A percentile compares a stretch with the other conserved stretches of the same genome.
phyloP scores from a whole-genome alignment of 331 rosid genomes.

The Phaseolus coccineus region DNA sequence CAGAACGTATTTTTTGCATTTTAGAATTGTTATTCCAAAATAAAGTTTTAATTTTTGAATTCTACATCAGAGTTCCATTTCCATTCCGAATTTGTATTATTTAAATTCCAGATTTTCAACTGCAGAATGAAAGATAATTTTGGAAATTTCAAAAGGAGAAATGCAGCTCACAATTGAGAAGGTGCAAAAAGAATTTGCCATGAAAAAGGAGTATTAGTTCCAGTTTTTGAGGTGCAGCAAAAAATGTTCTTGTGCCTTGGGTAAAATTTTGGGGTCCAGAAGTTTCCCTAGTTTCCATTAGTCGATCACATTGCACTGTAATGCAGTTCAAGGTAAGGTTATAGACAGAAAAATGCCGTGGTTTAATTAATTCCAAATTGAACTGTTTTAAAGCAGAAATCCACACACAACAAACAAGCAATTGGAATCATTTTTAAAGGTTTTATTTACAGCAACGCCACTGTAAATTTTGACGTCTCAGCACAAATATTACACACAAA shows the following conservation, averaged over 20 bases:
- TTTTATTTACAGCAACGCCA: neutral
- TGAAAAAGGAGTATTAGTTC: too few species aligned
- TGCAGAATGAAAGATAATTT: too few species aligned
- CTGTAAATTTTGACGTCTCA: constrained; percentile 14
- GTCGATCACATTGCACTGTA: neutral
- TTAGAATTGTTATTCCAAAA: too few species aligned
- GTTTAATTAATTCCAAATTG: neutral
- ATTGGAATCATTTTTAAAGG: neutral
- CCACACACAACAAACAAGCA: neutral
- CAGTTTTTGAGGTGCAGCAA: too few species aligned
- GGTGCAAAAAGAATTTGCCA: too few species aligned
- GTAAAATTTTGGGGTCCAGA: neutral
- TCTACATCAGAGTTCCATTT: too few species aligned
- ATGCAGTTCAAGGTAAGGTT: neutral
- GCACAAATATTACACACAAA: constrained; percentile 38
- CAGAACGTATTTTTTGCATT: too few species aligned
- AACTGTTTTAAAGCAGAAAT: neutral
- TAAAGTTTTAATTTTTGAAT: too few species aligned
- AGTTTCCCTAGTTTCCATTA: neutral
- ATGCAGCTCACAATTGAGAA: too few species aligned
- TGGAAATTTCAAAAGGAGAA: too few species aligned
- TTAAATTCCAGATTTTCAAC: too few species aligned
- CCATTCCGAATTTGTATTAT: too few species aligned
- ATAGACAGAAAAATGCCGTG: neutral
- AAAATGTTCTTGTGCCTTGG: neutral